Conservation (phyloP, 73 alveolate genomes). For the Tetrahymena borealis region DNA sequence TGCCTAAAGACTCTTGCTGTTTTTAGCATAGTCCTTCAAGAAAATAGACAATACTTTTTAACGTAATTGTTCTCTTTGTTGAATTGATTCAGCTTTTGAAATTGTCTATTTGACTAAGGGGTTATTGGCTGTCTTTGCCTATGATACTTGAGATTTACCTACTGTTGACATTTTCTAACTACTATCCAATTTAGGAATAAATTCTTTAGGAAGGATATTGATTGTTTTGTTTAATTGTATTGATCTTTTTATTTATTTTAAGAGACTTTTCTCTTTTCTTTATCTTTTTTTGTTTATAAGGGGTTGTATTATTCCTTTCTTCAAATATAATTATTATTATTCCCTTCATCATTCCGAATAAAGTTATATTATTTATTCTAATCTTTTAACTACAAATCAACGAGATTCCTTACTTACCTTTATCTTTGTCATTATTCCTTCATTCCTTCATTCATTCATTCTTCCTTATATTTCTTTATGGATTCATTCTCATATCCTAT, state of each 20-base stretch:
- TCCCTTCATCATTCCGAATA: not conserved
- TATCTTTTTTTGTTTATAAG: not conserved
- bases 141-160: not conserved
- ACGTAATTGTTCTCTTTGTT: constrained; percentile 33
- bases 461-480: too few species aligned
- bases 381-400: not conserved
- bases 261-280: not conserved
- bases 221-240: not conserved
- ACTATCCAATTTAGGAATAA: not conserved
- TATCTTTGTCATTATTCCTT: not conserved
- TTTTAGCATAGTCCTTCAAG: constrained; percentile 18
- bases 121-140: not conserved
- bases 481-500: too few species aligned
- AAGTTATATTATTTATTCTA: not conserved
- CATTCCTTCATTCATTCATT: not conserved
- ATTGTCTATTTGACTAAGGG: constrained; percentile 18
- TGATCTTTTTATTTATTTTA: not conserved
- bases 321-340: not conserved
- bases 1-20: constrained; percentile 7
- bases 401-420: not conserved
- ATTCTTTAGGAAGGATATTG: not conserved
- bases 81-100: constrained; percentile 29
- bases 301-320: not conserved
- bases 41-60: constrained; percentile 20
- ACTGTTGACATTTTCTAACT: not conserved